These are phyloP conservation scores for Pleurotus pulmonarius DNA, from an alignment of 768 basidiomycete species.

Conservation along the genomic window DNA sequence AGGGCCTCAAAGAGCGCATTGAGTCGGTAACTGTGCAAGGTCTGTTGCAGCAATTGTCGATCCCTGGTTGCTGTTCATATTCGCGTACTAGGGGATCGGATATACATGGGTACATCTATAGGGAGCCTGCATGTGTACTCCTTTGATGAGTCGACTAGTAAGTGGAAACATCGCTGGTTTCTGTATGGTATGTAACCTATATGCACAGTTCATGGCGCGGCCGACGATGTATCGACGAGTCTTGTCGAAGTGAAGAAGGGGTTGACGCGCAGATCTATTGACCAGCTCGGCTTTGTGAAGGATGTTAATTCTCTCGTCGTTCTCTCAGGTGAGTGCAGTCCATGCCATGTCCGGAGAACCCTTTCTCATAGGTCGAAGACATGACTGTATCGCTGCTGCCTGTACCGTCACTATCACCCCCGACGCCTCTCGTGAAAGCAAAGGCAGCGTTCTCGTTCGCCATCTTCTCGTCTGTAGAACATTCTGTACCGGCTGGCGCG, in stretches of 20 bases:
- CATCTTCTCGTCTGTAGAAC: conserved; percentile 57
- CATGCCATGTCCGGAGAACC: background rate
- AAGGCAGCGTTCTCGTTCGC: conserved; percentile 84
- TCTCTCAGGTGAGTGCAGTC: conserved; percentile 66
- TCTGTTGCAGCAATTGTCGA: conserved; percentile 10
- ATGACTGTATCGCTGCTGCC: conserved; percentile 70
- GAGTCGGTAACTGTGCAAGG: conserved; percentile 47
- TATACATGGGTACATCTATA: conserved; percentile 33
- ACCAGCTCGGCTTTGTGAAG: conserved; percentile 82
- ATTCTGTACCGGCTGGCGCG: conserved; percentile 25
- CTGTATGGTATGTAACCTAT: no score
- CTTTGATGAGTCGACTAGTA: conserved; percentile 36
- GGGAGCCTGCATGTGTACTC: conserved; percentile 35
- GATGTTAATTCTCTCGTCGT: conserved; percentile 84
- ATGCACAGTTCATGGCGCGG: no score
- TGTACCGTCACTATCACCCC: conserved; percentile 66
- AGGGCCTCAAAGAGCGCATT: conserved; percentile 45
- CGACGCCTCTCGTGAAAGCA: conserved; percentile 70
- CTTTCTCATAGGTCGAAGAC: conserved; percentile 44
- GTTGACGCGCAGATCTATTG: conserved; percentile 68
- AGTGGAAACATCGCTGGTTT: conserved; percentile 8
- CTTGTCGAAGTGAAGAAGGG: conserved; percentile 65
- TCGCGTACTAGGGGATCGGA: conserved; percentile 35
- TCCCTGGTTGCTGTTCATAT: conserved; percentile 1
- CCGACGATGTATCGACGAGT: conserved; percentile 18